Base-by-base conservation (phyloP, 169 alveolate genomes). In the Babesia ovata region DNA sequence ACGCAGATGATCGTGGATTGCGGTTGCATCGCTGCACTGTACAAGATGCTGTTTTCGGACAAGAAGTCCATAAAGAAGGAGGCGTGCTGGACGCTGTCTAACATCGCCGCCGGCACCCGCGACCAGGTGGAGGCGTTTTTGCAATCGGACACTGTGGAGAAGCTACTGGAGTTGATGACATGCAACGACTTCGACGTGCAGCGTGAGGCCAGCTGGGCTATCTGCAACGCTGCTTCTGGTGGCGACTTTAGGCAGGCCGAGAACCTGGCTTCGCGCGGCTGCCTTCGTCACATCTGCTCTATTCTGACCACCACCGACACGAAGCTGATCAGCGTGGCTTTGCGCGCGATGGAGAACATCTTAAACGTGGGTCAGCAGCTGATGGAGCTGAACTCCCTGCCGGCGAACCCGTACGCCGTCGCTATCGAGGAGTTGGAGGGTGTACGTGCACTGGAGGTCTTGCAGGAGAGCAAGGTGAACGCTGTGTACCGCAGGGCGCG, bases 141-240 rank as follows among this genome's bases (percentile, higher is more conserved):
- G 24, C 94, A 92, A 46, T 83, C 87, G 59, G 96, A 93, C 39
- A 77, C 93, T 42, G 85, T 95, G 13, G 95, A 92, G 14, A 93
- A 92, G 45, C 91, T 95, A 53, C 79, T 95, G 59, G 91, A 94
- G 70, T 71, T 93, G 49, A 85, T 93, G 88, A 54, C 91, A 54
- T 93, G 92, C 36, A 97, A 95, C 66, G 98, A 96, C 71, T 91
- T 90, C 70, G 99, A 96, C 61, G 94, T 97, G 44, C 91, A 94
- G 91, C 94, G 95, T 88, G 99, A 98, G 92, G 99, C 99, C 24
- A 98, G 98, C 36, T 97, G 99, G 99, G 98, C 99, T 10, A 92
- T 98, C 62, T 93, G 98, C 82, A 98, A 97, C 83, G 98, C 98
- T 10, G 95, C 98, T 39, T 92, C 98, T 21, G 96, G 96, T 4